A percentile compares a stretch with the other conserved stretches of the same genome.
phyloP scores from a whole-genome alignment of 768 basidiomycete genomes.

The Termitomyces sp. region DNA sequence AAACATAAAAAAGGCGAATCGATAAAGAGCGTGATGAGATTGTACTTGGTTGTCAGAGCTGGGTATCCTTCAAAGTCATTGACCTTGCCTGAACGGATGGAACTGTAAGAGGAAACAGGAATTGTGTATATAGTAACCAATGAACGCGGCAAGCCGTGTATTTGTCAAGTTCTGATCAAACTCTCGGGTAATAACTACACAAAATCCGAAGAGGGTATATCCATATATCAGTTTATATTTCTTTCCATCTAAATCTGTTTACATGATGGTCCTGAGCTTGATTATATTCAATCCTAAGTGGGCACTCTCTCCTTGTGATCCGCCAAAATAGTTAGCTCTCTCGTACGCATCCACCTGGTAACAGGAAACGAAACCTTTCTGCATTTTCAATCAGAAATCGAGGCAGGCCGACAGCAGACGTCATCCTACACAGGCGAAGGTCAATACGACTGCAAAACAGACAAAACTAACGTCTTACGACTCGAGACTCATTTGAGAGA shows the following conservation, averaged over 20 bases:
- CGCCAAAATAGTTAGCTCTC: slow-evolving; percentile 3
- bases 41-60: neutral
- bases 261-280: neutral
- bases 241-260: neutral
- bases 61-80: neutral
- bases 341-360: slow-evolving; percentile 51
- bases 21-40: slow-evolving; percentile 4
- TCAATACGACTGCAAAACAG: neutral
- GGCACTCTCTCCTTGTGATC: neutral
- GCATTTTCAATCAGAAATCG: slow-evolving; percentile 46
- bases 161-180: neutral
- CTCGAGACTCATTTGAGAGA: slow-evolving; percentile 46
- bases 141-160: neutral
- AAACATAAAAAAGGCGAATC: slow-evolving; percentile 1
- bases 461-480: slow-evolving; percentile 31
- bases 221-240: too few species aligned
- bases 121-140: too few species aligned
- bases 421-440: slow-evolving; percentile 20
- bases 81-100: neutral
- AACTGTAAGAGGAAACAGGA: neutral
- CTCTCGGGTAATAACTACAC: neutral
- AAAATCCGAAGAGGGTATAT: neutral
- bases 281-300: neutral
- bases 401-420: slow-evolving; percentile 48
- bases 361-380: slow-evolving; percentile 43